Conservation (phyloP, 345 rosid genomes). For the Eucalyptus erythrocorys region DNA sequence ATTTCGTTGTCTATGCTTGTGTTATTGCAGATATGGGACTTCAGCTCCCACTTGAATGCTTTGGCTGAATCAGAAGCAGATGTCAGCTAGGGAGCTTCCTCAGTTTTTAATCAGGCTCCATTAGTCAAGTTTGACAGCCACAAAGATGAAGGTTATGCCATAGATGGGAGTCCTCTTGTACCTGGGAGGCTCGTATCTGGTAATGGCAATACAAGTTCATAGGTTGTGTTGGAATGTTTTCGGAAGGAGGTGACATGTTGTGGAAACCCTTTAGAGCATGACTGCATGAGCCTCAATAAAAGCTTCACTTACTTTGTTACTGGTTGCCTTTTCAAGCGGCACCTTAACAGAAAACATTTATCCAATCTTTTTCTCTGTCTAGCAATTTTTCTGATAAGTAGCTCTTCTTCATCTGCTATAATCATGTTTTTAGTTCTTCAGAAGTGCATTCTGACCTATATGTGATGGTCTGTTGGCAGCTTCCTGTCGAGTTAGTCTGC, state of each 20-base stretch:
- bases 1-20: neutral
- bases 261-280: neutral
- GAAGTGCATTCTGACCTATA: neutral
- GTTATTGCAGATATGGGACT: constrained; percentile 69
- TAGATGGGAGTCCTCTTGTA: constrained; percentile 87
- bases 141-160: constrained; percentile 88
- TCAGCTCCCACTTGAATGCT: constrained; percentile 72
- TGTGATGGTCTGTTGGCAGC: neutral
- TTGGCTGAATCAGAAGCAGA: constrained; percentile 63
- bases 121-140: constrained; percentile 65
- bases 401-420: neutral
- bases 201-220: constrained; percentile 3
- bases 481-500: neutral
- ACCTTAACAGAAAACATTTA: neutral
- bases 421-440: neutral
- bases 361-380: neutral
- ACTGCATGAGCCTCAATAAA: neutral
- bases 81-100: constrained; percentile 32
- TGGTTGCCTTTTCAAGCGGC: neutral
- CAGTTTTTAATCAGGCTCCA: constrained; percentile 75
- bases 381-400: neutral
- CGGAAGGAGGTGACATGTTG: neutral
- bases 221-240: neutral
- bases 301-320: neutral
- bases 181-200: constrained; percentile 87